These are phyloP conservation scores for Knoxdaviesia proteae DNA, from an alignment of 2,329 filamentous ascomycete species.

Conservation along the genomic window DNA sequence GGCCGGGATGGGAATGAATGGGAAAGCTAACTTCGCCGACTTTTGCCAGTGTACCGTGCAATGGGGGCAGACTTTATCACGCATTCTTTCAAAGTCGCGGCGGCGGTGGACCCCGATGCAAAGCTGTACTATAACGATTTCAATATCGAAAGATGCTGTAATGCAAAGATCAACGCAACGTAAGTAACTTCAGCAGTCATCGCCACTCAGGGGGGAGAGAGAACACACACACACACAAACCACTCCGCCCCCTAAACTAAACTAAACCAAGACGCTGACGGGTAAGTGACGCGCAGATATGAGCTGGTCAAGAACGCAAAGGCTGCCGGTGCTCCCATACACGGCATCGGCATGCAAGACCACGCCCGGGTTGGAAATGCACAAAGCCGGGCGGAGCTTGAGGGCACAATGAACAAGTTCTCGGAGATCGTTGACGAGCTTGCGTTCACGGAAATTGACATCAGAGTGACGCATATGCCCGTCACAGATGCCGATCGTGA, in stretches of 20 bases:
- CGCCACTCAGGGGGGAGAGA: too few species aligned
- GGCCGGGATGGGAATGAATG: too few species aligned
- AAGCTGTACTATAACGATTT: conserved; percentile 39
- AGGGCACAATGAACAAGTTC: conserved; percentile 21
- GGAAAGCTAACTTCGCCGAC: too few species aligned
- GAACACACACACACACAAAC: too few species aligned
- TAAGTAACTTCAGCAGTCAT: too few species aligned
- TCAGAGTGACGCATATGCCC: conserved; percentile 16
- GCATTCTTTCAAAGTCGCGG: conserved; percentile 33
- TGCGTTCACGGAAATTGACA: conserved; percentile 33
- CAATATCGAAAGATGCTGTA: conserved; percentile 28
- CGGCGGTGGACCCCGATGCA: conserved; percentile 28
- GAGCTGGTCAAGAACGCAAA: conserved; percentile 24
- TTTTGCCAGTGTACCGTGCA: conserved; percentile 14
- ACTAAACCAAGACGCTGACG: too few species aligned
- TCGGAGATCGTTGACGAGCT: conserved; percentile 23
- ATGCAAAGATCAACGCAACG: too few species aligned
- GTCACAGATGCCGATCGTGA: conserved; percentile 10
- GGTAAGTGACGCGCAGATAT: too few species aligned
- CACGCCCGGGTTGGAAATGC: conserved; percentile 35
- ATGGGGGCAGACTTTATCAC: conserved; percentile 28
- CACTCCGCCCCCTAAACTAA: too few species aligned
- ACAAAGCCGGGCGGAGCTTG: conserved; percentile 18
- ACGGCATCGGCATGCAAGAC: conserved; percentile 40
- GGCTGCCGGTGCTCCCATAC: conserved; percentile 30